Evolutionary conservation across 2,329 filamentous ascomycete genomes (phyloP).

Genomic region (Xylariales sp.): DNA sequence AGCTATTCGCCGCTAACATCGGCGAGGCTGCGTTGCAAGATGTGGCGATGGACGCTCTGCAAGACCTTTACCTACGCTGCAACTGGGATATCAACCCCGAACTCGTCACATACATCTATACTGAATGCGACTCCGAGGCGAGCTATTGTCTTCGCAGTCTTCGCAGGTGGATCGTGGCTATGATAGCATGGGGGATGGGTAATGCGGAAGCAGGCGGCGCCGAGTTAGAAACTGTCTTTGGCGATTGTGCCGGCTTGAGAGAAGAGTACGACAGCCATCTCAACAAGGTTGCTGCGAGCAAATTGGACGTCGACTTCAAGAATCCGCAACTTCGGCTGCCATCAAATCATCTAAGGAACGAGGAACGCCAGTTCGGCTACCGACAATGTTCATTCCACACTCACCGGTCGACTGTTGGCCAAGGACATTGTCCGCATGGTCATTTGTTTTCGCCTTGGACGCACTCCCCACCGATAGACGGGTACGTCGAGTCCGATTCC

Average conservation of each 20-base stretch:
- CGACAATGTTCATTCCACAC: conserved; percentile 71
- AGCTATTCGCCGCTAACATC: conserved; percentile 67
- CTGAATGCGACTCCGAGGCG: conserved; percentile 61
- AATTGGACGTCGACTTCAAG: conserved; percentile 66
- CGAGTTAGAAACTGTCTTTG: conserved; percentile 55
- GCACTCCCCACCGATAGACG: conserved; percentile 44
- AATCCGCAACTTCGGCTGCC: conserved; percentile 70
- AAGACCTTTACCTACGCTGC: conserved; percentile 68
- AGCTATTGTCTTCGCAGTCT: conserved; percentile 66
- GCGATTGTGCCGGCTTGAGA: conserved; percentile 58
- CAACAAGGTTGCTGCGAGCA: conserved; percentile 62
- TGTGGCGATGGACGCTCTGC: conserved; percentile 67
- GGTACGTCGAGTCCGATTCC: conserved; percentile 47
- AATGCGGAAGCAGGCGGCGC: conserved; percentile 47
- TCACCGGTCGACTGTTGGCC: conserved; percentile 65
- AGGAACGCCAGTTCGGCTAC: conserved; percentile 70
- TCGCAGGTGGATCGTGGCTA: conserved; percentile 69
- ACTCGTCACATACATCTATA: conserved; percentile 65
- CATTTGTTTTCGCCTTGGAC: conserved; percentile 38
- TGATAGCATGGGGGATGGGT: conserved; percentile 67
- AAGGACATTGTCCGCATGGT: conserved; percentile 64
- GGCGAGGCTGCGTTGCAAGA: conserved; percentile 65
- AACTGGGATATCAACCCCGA: conserved; percentile 68
- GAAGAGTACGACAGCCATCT: conserved; percentile 65
- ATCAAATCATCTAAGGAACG: conserved; percentile 65